Evolutionary conservation across 1,284 basidiomycete species (phyloP), one percentile per base, ranked within the genome.

Genomic region (Fomitopsis palustris): DNA sequence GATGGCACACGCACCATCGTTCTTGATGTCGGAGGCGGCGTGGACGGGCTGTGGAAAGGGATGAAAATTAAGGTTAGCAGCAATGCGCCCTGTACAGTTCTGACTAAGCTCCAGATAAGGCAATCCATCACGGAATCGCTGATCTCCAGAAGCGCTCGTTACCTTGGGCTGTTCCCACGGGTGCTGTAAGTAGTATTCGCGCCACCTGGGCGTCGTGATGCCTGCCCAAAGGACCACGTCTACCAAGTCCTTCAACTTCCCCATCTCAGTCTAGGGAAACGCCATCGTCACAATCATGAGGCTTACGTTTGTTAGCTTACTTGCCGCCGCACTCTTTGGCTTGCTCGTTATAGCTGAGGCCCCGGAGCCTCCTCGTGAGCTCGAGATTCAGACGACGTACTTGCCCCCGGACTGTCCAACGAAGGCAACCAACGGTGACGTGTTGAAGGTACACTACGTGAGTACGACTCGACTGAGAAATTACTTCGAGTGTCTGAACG

Each of bases 361-460:
- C 12, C 69, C 67, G 23, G 77, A 81, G 57, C 71, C 78, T 7
- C 86, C 85, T 4, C 77, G 72, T 0, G 80, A 85, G 61, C 82
- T 92, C 42, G 64, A 76, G 45, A 85, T 90, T 38, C 81, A 90
- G 27, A 83, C 81, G 21, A 87, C 83, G 0, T 81, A 76, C 67
- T 69, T 74, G 60, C 90, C 90, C 0, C 78, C 79, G 2, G 75
- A 79, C 45, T 94, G 93, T 70, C 57, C 78, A 2, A 64, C 75
- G 35, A 85, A 81, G 66, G 82, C 90, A 0, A 71, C 76, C 69
- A 83, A 79, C 42, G 90, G 89, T 0, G 92, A 93, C 70, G 67
- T 74, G 47, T 79, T 95, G 64, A 70, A 81, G 63, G 90, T 95
- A 63, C 90, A 92, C 81, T 92, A 92, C 67, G 90, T 92, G 72